phyloP scores from a whole-genome alignment of 2,329 filamentous ascomycete genomes.

The Epichloe sibirici region DNA sequence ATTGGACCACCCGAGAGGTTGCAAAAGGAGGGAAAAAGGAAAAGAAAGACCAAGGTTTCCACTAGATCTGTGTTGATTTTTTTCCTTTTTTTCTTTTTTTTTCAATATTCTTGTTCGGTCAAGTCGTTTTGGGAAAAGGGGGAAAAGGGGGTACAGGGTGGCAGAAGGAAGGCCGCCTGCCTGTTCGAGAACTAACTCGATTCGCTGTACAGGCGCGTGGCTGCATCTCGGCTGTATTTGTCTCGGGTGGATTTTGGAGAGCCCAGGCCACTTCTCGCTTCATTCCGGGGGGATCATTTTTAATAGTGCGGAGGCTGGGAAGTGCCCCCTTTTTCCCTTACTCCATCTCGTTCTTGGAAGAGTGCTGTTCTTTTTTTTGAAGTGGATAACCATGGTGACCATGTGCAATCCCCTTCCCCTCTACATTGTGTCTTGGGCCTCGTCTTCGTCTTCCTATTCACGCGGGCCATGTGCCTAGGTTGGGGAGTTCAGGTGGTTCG shows the following conservation, averaged over 20 bases:
- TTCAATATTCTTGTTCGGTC: neutral
- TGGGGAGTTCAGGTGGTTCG: no score
- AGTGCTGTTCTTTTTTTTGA: no score
- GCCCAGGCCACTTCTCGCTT: no score
- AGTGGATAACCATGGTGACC: no score
- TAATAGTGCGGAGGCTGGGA: no score
- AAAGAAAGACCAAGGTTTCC: neutral
- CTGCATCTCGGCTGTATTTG: constrained; percentile 4
- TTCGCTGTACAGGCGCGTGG: constrained; percentile 10
- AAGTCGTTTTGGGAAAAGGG: neutral
- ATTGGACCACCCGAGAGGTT: neutral
- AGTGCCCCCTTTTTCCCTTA: no score
- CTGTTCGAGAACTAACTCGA: neutral
- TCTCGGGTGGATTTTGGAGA: constrained; percentile 1
- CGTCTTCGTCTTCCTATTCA: no score
- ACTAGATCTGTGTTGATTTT: neutral
- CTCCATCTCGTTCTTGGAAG: no score
- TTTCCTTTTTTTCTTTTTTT: neutral
- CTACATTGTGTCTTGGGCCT: no score
- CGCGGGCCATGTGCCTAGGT: no score
- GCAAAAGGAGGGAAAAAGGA: neutral
- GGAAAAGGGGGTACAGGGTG: neutral
- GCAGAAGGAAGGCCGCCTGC: neutral
- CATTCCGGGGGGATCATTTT: no score
- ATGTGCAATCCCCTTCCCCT: no score